Base-by-base conservation (phyloP, 208 protist species). In the Leishmania mexicana region DNA sequence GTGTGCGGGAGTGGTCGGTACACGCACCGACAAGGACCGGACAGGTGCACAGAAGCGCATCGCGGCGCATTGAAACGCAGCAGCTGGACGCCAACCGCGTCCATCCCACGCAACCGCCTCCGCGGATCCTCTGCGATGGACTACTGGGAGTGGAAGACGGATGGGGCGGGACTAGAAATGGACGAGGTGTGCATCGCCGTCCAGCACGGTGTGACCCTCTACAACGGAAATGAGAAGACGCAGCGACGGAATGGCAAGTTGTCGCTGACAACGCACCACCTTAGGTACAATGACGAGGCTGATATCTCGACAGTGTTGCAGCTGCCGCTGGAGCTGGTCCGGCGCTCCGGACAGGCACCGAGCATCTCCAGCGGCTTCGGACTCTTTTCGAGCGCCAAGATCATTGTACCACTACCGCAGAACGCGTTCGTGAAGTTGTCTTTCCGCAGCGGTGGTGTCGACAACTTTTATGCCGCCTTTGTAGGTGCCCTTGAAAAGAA, bases 161-260 rank as follows among this genome's bases (percentile, higher is more conserved):
- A 85, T 45, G 73, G 51, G 5, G 76, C 76, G 6, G 75, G 88
- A 35, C 76, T 94, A 11, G 71, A 78, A 0, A 49, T 8, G 38
- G 90, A 95, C 35, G 92, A 96, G 81, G 85, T 96, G 19, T 83
- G 92, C 38, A 73, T 97, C 24, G 75, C 80, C 47, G 78, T 83
- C 2, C 87, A 91, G 67, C 80, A 80, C 60, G 88, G 87, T 60
- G 87, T 90, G 17, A 79, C 83, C 42, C 76, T 95, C 8, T 94
- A 96, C 79, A 84, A 97, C 71, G 76, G 84, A 31, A 81, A 92
- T 19, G 83, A 73, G 2, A 91, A 89, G 49, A 94, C 91, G 53
- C 57, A 93, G 54, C 91, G 89, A 81, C 78, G 81, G 19, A 87
- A 90, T 2, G 94, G 94, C 15, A 95, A 89, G 68, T 57, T 97